Conservation (phyloP, 2,329 filamentous ascomycete species). For the Cladosporium phlei region DNA sequence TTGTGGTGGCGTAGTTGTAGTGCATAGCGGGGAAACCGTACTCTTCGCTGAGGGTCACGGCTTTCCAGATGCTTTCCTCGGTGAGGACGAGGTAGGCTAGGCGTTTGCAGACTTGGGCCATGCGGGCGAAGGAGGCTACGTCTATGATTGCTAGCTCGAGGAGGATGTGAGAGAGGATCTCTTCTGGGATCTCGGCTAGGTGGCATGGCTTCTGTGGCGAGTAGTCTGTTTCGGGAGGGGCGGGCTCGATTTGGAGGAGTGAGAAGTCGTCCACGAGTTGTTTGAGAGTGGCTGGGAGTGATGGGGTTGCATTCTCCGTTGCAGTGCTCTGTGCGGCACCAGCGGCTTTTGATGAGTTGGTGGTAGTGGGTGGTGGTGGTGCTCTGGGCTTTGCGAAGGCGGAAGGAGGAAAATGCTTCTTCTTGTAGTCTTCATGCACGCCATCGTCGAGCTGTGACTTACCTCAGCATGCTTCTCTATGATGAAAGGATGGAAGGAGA, state of each 20-base stretch:
- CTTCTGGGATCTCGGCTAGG: conserved; percentile 71
- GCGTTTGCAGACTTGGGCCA: conserved; percentile 78
- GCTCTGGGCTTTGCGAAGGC: conserved; percentile 46
- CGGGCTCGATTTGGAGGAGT: conserved; percentile 61
- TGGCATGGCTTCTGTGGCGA: conserved; percentile 73
- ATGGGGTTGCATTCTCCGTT: conserved; percentile 28
- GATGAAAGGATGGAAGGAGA: conserved; percentile 13
- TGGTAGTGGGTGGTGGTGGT: no score
- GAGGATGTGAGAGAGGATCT: conserved; percentile 78
- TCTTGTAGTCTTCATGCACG: conserved; percentile 82
- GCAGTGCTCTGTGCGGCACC: conserved; percentile 51
- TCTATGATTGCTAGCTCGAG: conserved; percentile 67
- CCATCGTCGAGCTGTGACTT: conserved; percentile 66
- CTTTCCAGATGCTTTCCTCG: conserved; percentile 83
- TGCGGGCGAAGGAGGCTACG: conserved; percentile 68
- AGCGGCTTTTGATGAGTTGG: conserved; percentile 29
- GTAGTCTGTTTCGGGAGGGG: conserved; percentile 65
- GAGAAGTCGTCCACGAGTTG: conserved; percentile 76
- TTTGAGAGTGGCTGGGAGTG: conserved; percentile 49
- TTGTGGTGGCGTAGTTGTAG: conserved; percentile 65
- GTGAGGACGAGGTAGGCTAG: conserved; percentile 79
- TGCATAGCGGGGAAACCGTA: conserved; percentile 82
- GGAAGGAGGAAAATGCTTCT: conserved; percentile 79
- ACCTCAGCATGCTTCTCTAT: conserved; percentile 25
- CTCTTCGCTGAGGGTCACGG: conserved; percentile 63